Evolutionary conservation across 208 protist species (phyloP).

Genomic region (Leishmania tarentolae): DNA sequence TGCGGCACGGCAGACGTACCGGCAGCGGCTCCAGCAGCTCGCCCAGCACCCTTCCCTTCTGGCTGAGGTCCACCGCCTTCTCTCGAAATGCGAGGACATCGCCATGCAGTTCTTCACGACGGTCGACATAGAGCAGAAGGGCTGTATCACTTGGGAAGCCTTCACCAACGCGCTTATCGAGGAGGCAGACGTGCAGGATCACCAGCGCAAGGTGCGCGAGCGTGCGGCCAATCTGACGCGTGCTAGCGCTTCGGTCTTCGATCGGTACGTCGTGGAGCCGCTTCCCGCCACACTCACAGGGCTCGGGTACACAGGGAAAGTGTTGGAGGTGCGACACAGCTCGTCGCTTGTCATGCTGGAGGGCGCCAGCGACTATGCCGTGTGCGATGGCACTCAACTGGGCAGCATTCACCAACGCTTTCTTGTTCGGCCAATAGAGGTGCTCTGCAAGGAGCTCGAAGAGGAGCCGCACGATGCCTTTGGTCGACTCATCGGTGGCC

Average conservation of each 20-base stretch:
- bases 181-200: conserved; percentile 61
- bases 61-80: conserved; percentile 32
- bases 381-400: conserved; percentile 64
- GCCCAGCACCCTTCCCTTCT: conserved; percentile 30
- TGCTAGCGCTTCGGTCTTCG: conserved; percentile 65
- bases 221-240: conserved; percentile 47
- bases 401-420: conserved; percentile 62
- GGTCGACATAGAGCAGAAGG: conserved; percentile 69
- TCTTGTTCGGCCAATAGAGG: conserved; percentile 50
- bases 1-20: conserved; percentile 25
- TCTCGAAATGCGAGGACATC: conserved; percentile 45
- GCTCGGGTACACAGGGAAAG: conserved; percentile 60
- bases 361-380: conserved; percentile 61
- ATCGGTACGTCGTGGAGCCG: conserved; percentile 68
- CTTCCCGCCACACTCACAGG: conserved; percentile 51
- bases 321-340: conserved; percentile 59
- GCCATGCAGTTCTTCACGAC: conserved; percentile 57
- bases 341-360: conserved; percentile 62
- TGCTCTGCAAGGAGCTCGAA: conserved; percentile 43
- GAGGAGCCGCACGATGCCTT: conserved; percentile 24
- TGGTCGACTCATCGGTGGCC: conserved; percentile 15
- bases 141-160: conserved; percentile 59
- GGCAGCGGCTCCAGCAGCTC: conserved; percentile 36
- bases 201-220: conserved; percentile 53
- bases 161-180: conserved; percentile 78